Base-by-base conservation (phyloP, 2,329 filamentous ascomycete species). In the Colletotrichum paranaense region DNA sequence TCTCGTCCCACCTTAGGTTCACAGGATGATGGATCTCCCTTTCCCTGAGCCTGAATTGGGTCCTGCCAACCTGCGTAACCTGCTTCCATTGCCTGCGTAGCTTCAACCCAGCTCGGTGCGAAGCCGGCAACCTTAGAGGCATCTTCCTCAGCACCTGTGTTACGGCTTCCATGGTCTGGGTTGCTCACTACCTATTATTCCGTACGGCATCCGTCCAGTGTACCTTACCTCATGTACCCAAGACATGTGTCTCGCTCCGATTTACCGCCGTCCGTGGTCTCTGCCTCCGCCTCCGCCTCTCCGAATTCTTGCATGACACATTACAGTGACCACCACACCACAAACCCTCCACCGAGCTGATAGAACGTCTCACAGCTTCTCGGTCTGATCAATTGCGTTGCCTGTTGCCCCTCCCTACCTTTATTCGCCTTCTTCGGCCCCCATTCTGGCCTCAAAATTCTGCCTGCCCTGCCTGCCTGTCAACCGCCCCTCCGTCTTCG, bases 1-100 rank as follows among this genome's bases (percentile, higher is more conserved):
- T 65, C 62, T 57, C 42, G 55, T 59, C 67, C 67, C 67, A 70
- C 67, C 62, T 66, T 28, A 35, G 57, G 22, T 62, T 68, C 58
- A 56, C 49, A 35, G 46, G 58, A 57, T 52, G 42, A 32, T 49
- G 46, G 35, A 62, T 52, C 19, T 28, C 55, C 30, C 62, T 62
- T 62, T 32, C 46, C 57, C 30, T 55, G 57, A 59, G 30, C 65
- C 46, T 65, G 57, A 62, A n/a, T 30, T 42, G 42, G 65, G 22
- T 30, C 42, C 42, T n/a, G 42, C 42, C 42, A 22, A 14, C 38
- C 38, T 42, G 38, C 38, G 38, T 42, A 42, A 42, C 9, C 52
- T 19, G 30, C 30, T 32, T 32, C 30, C 30, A 32, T 32, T 32
- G 30, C 30, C 30, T 8, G 49, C 24, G 9, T 24, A 35, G 42